Evolutionary conservation across 768 basidiomycete species (phyloP).

Genomic region (Stropharia rugosoannulata): DNA sequence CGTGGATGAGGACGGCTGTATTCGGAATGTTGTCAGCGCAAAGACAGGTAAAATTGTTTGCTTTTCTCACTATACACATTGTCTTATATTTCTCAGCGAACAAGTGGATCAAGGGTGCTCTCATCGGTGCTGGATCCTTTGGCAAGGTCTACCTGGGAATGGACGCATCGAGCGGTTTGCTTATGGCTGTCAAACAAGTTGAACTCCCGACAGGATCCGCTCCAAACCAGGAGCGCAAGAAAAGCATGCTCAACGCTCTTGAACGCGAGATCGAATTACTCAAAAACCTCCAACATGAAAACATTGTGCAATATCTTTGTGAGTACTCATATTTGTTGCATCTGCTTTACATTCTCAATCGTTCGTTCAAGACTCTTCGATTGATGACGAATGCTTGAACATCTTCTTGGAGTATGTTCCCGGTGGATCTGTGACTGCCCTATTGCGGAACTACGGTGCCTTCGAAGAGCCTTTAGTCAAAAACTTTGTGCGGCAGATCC

Average conservation of each 20-base stretch:
- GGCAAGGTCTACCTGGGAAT: constrained; percentile 95
- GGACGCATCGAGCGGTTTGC: constrained; percentile 85
- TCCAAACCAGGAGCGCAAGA: constrained; percentile 89
- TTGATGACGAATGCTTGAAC: constrained; percentile 88
- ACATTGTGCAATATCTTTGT: constrained; percentile 99
- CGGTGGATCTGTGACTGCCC: constrained; percentile 89
- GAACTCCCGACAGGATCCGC: constrained; percentile 83
- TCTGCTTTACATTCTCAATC: constrained; percentile 1
- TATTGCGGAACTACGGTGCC: constrained; percentile 88
- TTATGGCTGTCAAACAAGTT: constrained; percentile 99
- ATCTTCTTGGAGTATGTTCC: constrained; percentile 98
- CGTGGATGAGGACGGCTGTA: constrained; percentile 39
- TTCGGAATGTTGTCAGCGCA: constrained; percentile 30
- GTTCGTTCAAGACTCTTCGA: constrained; percentile 73
- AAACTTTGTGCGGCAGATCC: constrained; percentile 91
- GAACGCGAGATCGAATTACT: constrained; percentile 94
- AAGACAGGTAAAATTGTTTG: constrained; percentile 23
- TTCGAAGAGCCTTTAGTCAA: constrained; percentile 92
- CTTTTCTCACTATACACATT: neutral
- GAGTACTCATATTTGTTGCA: constrained; percentile 26
- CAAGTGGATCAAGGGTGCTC: constrained; percentile 96
- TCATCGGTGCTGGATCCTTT: constrained; percentile 94
- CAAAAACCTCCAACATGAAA: constrained; percentile 89
- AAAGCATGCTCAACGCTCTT: constrained; percentile 87
- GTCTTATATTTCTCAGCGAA: constrained; percentile 47